Percentiles rank a stretch among this genome's conserved stretches.
phyloP scores from a whole-genome alignment of 2,329 filamentous ascomycete genomes.

The Calonectria ilicicola region DNA sequence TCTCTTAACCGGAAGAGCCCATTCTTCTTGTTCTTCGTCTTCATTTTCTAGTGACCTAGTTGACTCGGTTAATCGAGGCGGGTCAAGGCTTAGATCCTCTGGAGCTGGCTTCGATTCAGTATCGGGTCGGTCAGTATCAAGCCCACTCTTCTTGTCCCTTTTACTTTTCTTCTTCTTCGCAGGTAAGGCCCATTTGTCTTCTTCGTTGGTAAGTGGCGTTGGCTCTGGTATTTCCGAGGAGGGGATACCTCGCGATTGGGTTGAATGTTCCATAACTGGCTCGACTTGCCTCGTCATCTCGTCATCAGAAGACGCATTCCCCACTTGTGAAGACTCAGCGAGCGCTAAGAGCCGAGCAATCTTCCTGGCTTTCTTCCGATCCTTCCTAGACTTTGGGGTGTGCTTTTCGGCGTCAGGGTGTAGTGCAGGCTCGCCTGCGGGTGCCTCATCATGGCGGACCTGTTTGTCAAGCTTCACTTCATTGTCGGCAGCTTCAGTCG shows the following conservation, averaged over 20 bases:
- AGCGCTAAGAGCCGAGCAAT: conserved; percentile 35
- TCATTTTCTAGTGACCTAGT: not conserved
- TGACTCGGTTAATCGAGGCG: not conserved
- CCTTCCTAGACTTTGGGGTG: conserved; percentile 46
- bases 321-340: conserved; percentile 5
- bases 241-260: not conserved
- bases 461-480: not conserved
- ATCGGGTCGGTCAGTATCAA: not conserved
- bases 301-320: not conserved
- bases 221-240: conserved; percentile 13
- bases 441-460: not conserved
- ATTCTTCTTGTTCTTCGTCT: not conserved
- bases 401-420: conserved; percentile 23
- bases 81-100: not conserved
- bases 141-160: conserved; percentile 17
- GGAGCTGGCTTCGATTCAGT: not conserved
- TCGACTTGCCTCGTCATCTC: not conserved
- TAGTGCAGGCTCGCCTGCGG: conserved; percentile 6
- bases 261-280: conserved; percentile 6
- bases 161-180: conserved; percentile 50
- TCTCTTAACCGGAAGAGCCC: not conserved
- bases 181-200: conserved; percentile 32
- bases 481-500: not conserved
- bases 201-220: conserved; percentile 3
- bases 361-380: conserved; percentile 53